Evolutionary conservation across 1,139 yeast genomes (phyloP), one percentile per base, ranked within the genome.

Genomic region (Blastobotrys niveus): DNA sequence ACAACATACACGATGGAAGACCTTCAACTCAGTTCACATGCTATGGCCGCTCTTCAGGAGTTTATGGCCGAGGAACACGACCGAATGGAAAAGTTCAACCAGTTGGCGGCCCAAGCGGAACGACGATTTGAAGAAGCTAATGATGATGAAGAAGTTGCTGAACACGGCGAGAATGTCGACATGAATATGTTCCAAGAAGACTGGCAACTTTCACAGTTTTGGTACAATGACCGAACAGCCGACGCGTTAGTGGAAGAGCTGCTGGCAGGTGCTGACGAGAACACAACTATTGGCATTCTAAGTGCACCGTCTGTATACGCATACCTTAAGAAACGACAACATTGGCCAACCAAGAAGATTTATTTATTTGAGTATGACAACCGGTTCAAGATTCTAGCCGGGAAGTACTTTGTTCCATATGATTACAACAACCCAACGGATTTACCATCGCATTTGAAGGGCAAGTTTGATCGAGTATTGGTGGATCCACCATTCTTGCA

Each of bases 221-320:
- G 95, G 95, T 63, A 54, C 41, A 52, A 51, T 40, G 89, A 86
- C 50, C 67, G 69, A 4, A 88, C 96, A 1, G 88, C 96, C 0
- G 73, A 71, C 38, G 60, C 65, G 0, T 64, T 86, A 20, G 93
- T 85, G 0, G 75, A 73, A 48, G 93, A 85, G 15, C 67, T 87
- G 32, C 63, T 86, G 18, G 84, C 79, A 35, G 93, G 87, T 5
- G 93, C 94, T n/a, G 55, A 45, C 52, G 74, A 72, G 48, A 71
- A 76, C 36, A 82, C 94, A 0, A 79, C 79, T 1, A 72, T 86
- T 40, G 86, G 81, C 35, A 74, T 88, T 47, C 85, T 86, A 1
- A 80, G 91, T 66, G 95, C 96, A 1, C 96, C 96, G 5, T 83
- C 95, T 0, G 96, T 86, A 1, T 88, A 80, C 64, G 95, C 95